These are phyloP conservation scores for Oidium heveae DNA, from an alignment of 2,329 filamentous ascomycete species.

Conservation along the genomic window DNA sequence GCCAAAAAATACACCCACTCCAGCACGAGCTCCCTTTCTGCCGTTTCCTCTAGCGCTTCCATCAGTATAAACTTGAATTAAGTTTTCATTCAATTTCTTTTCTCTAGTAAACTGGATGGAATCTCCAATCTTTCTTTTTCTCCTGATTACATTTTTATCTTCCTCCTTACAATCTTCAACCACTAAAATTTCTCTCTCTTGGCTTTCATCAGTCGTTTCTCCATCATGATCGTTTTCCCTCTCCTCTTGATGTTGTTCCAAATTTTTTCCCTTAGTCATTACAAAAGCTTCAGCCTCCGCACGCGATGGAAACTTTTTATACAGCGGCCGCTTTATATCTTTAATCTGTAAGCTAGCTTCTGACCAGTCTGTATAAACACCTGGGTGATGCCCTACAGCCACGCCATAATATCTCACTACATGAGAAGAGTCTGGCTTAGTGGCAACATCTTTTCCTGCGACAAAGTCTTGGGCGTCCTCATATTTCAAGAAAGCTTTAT, in stretches of 20 bases:
- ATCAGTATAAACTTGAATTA: slow-evolving; percentile 31
- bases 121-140: background rate
- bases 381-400: slow-evolving; percentile 29
- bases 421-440: slow-evolving; percentile 4
- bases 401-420: slow-evolving; percentile 31
- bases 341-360: slow-evolving; percentile 48
- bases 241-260: background rate
- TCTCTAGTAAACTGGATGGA: slow-evolving; percentile 1
- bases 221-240: slow-evolving; percentile 3
- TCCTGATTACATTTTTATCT: background rate
- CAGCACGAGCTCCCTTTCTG: slow-evolving; percentile 25
- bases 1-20: slow-evolving; percentile 40
- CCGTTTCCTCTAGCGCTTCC: slow-evolving; percentile 36
- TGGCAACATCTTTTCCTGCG: slow-evolving; percentile 25
- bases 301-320: slow-evolving; percentile 41
- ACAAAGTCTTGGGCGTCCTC: slow-evolving; percentile 62
- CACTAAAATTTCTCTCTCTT: too few relatives aligned
- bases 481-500: slow-evolving; percentile 51
- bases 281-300: slow-evolving; percentile 63
- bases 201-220: slow-evolving; percentile 1
- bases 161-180: background rate
- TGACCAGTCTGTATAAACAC: slow-evolving; percentile 39
- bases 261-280: slow-evolving; percentile 15
- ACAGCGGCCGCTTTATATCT: slow-evolving; percentile 43
- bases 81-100: slow-evolving; percentile 3